Evolutionary conservation across 2,329 filamentous ascomycete species (phyloP).

Genomic region (Talaromyces verruculosus): DNA sequence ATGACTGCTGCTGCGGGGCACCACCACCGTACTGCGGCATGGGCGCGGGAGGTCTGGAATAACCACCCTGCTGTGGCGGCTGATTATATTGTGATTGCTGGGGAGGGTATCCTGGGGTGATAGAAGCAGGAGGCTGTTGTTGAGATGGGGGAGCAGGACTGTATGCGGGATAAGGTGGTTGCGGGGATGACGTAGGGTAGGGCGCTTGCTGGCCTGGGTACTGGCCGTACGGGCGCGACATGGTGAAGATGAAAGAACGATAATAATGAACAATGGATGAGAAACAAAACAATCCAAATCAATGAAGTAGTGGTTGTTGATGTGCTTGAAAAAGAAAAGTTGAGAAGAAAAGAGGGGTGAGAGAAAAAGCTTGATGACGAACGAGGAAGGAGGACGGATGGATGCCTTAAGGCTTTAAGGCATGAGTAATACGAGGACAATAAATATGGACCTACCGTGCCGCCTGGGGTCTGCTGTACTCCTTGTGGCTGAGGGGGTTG

Average conservation of each 20-base stretch:
- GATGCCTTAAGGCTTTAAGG: not conserved
- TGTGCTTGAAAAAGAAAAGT: not conserved
- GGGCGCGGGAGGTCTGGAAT: slow-evolving; percentile 45
- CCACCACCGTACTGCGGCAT: slow-evolving; percentile 40
- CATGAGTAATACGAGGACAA: slow-evolving; percentile 5
- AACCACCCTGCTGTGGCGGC: slow-evolving; percentile 34
- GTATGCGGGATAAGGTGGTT: slow-evolving; percentile 36
- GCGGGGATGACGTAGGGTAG: slow-evolving; percentile 35
- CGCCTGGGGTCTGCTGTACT: slow-evolving; percentile 26
- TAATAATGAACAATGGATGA: slow-evolving; percentile 13
- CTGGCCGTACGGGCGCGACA: slow-evolving; percentile 41
- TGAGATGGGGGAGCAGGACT: slow-evolving; percentile 34
- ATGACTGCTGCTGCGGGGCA: slow-evolving; percentile 30
- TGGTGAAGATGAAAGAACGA: slow-evolving; percentile 24
- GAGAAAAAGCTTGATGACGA: slow-evolving; percentile 5
- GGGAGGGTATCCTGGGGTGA: slow-evolving; percentile 39
- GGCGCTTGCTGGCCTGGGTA: slow-evolving; percentile 43
- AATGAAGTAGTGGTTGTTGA: not conserved
- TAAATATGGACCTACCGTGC: slow-evolving; percentile 36
- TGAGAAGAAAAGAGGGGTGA: slow-evolving; percentile 6
- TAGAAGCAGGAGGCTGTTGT: slow-evolving; percentile 28
- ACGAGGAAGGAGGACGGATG: slow-evolving; percentile 21
- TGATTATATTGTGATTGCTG: slow-evolving; percentile 22
- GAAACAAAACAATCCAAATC: not conserved
- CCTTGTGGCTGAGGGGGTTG: slow-evolving; percentile 39